phyloP scores from a whole-genome alignment of 2,329 filamentous ascomycete genomes.

The Fusarium nisikadoi region DNA sequence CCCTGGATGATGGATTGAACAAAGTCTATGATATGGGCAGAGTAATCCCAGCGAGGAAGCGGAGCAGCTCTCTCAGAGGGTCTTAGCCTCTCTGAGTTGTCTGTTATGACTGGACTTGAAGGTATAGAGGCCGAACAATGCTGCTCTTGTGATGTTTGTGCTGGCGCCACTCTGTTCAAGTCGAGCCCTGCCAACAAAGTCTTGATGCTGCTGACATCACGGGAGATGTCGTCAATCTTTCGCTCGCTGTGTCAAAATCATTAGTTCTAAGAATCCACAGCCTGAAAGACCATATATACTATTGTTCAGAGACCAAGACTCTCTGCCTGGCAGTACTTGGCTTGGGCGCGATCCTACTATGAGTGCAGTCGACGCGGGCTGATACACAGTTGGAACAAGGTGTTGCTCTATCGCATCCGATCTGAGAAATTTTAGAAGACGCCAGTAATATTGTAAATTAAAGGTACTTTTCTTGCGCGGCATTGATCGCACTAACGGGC shows the following conservation, averaged over 20 bases:
- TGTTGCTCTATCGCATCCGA: conserved; percentile 34
- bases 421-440: background rate
- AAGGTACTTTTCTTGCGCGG: conserved; percentile 34
- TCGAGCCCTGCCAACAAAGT: conserved; percentile 36
- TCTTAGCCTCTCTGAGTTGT: rapidly evolving
- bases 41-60: conserved; percentile 46
- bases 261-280: rapidly evolving
- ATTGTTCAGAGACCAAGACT: conserved; percentile 51
- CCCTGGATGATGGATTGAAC: conserved; percentile 41
- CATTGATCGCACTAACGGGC: conserved; percentile 39
- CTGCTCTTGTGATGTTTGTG: background rate
- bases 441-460: too few species aligned
- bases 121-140: background rate
- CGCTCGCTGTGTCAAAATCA: conserved; percentile 43
- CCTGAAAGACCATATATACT: conserved; percentile 40
- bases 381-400: conserved; percentile 49
- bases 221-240: conserved; percentile 51
- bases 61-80: too few species aligned
- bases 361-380: conserved; percentile 47
- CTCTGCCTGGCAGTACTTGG: conserved; percentile 46
- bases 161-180: background rate
- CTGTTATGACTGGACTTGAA: rapidly evolving
- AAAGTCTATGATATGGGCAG: conserved; percentile 49
- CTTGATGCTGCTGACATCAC: conserved; percentile 49
- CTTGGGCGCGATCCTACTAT: conserved; percentile 44